These are phyloP conservation scores for Leccinum disarticulatum DNA, from an alignment of 768 basidiomycete genomes.

Conservation along the genomic window DNA sequence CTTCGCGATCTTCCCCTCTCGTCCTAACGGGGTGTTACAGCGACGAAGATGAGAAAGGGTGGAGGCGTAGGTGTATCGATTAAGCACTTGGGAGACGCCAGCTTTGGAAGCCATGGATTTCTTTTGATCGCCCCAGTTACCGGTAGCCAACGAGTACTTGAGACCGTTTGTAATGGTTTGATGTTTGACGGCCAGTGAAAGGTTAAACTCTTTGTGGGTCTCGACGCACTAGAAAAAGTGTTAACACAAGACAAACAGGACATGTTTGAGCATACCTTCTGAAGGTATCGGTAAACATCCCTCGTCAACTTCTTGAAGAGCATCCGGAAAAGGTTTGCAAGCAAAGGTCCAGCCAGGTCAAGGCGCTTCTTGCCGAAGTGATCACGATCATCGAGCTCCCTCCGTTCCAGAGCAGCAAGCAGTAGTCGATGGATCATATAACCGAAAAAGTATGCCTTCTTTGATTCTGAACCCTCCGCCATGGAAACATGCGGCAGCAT, in stretches of 20 bases:
- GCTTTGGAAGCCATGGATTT: constrained; percentile 98
- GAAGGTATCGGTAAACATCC: constrained; percentile 94
- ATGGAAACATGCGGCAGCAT: constrained; percentile 98
- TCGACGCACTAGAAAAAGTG: constrained; percentile 77
- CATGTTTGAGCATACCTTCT: constrained; percentile 64
- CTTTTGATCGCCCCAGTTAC: constrained; percentile 99
- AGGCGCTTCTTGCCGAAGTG: constrained; percentile 99
- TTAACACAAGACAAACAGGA: neutral
- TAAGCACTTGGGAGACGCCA: constrained; percentile 97
- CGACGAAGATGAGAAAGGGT: constrained; percentile 97
- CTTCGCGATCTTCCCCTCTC: constrained; percentile 98
- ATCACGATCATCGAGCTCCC: constrained; percentile 98
- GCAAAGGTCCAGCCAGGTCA: constrained; percentile 91
- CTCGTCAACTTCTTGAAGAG: constrained; percentile 95
- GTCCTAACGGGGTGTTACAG: constrained; percentile 95
- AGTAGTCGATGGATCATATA: constrained; percentile 98
- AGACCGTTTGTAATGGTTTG: constrained; percentile 98
- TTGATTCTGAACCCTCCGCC: constrained; percentile 92
- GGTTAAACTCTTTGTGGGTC: constrained; percentile 91
- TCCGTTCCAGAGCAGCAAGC: constrained; percentile 88
- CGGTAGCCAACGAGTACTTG: constrained; percentile 96
- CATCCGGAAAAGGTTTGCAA: constrained; percentile 98
- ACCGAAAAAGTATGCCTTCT: constrained; percentile 99
- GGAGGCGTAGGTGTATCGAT: constrained; percentile 98
- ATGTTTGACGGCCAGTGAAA: constrained; percentile 89